Conservation (phyloP, 148 eudicot genomes). For the Dianthus caryophyllus region DNA sequence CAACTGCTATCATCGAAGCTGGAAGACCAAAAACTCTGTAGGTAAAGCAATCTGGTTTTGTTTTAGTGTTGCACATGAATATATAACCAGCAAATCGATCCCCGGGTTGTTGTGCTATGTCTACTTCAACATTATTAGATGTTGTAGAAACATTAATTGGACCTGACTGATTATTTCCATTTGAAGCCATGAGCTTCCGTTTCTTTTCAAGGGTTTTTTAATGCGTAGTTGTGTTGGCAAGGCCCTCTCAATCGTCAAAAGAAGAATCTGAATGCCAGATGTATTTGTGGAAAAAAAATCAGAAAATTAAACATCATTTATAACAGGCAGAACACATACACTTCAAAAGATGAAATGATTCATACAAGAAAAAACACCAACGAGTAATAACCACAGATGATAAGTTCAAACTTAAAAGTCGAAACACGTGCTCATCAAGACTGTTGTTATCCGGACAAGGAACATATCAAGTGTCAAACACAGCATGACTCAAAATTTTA, state of each 20-base stretch:
- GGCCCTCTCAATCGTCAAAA: background rate
- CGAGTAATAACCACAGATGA: no score
- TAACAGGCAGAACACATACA: background rate
- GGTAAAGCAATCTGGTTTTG: no score
- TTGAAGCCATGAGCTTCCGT: slow-evolving; percentile 12
- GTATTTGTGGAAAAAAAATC: background rate
- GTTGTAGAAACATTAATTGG: background rate
- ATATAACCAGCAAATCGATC: slow-evolving; percentile 36
- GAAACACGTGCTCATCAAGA: no score
- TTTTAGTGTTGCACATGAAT: slow-evolving; percentile 65
- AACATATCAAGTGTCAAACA: no score
- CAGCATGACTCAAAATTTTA: no score
- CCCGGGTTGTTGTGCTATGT: background rate
- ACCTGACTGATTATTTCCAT: background rate
- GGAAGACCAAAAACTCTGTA: slow-evolving; percentile 75
- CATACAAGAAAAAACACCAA: slow-evolving; percentile 37
- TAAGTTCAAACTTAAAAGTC: no score
- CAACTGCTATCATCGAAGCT: slow-evolving; percentile 33
- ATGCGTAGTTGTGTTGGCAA: background rate
- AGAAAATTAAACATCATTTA: background rate
- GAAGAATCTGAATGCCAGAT: background rate
- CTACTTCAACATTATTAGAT: background rate
- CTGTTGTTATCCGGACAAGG: no score
- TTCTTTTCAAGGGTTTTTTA: slow-evolving; percentile 1
- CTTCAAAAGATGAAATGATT: slow-evolving; percentile 61